Evolutionary conservation across 1,284 basidiomycete genomes (phyloP).

Genomic region (Ceratobasidium sp.): DNA sequence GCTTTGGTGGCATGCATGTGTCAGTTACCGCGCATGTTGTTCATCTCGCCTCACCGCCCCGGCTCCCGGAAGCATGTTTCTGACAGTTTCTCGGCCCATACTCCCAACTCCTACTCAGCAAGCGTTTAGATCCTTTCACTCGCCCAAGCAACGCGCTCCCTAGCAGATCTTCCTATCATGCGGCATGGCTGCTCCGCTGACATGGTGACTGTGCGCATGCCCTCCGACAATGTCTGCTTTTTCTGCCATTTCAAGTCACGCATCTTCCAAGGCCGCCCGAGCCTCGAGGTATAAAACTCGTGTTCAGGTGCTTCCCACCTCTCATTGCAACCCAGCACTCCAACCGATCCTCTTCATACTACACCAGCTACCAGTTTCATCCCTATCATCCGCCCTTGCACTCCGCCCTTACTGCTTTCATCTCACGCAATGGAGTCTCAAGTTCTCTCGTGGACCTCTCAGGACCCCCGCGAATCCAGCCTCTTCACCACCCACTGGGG

Average conservation of each 20-base stretch:
- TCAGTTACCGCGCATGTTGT: slow-evolving; percentile 44
- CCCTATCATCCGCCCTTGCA: slow-evolving; percentile 44
- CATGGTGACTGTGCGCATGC: slow-evolving; percentile 44
- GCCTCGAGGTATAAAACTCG: slow-evolving; percentile 45
- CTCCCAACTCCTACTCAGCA: slow-evolving; percentile 38
- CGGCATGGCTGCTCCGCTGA: slow-evolving; percentile 45
- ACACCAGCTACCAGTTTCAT: slow-evolving; percentile 43
- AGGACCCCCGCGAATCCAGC: slow-evolving; percentile 81
- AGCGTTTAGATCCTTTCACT: slow-evolving; percentile 44
- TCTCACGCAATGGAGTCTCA: slow-evolving; percentile 46
- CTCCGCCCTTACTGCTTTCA: slow-evolving; percentile 37
- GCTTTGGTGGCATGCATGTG: slow-evolving; percentile 45
- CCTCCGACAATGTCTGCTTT: slow-evolving; percentile 44
- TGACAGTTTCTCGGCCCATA: slow-evolving; percentile 44
- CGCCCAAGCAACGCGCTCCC: slow-evolving; percentile 45
- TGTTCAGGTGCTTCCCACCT: slow-evolving; percentile 44
- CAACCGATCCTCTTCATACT: slow-evolving; percentile 43
- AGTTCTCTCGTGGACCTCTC: slow-evolving; percentile 83
- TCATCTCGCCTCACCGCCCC: slow-evolving; percentile 44
- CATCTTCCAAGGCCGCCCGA: slow-evolving; percentile 32
- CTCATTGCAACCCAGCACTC: slow-evolving; percentile 46
- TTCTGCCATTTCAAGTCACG: slow-evolving; percentile 44
- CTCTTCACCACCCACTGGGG: slow-evolving; percentile 79
- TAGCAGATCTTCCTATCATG: slow-evolving; percentile 46
- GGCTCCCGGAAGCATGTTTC: slow-evolving; percentile 45